Base-by-base conservation (phyloP, 441 rosid species). In the Hypseocharis bilobata region DNA sequence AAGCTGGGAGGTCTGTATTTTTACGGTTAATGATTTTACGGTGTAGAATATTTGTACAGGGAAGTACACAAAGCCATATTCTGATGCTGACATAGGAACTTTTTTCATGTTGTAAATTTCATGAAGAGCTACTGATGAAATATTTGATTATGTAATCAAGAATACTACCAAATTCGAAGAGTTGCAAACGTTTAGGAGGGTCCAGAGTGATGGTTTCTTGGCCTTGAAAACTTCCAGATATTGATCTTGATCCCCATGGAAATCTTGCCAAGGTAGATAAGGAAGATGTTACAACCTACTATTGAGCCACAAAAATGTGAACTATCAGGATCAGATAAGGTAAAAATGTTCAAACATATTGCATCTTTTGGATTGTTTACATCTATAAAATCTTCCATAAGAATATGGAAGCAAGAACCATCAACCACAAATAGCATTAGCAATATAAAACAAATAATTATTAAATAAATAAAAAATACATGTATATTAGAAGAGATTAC, bases 181-280 rank as follows among this genome's bases (percentile, higher is more conserved):
- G 84, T 68, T 89, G 88, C 83, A 89, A 69, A 26, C 19, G 84
- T 72, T 77, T 54, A 7, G 73, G 80, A 77, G 87, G 76, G 52
- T 59, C 70, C 56, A 77, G 63, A 72, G 67, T 52, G 17, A 42
- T 38, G 29, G 58, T 49, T 63, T 68, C 79, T 32, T 70, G 74
- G 61, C 63, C 70, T 29, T 65, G 13, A 27, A 57, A 34, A 17
- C 61, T 70, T 63, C 55, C 62, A 7, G 75, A 20, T 59, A 82
- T 28, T 22, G 86, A 78, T 72, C 73, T 74, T 61, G 94, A 87
- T 75, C 94, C 94, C 94, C 94, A 87, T 20, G 90, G 94, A 73
- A 83, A 60, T 73, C 92, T 82, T 20, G 87, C 85, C 47, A 82
- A 70, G 62, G 89, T 81, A 60, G 90, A 86, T 30, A 89, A 67